phyloP scores from a whole-genome alignment of 352 stramenopile genomes.

The Chrysophaeum taylorii region DNA sequence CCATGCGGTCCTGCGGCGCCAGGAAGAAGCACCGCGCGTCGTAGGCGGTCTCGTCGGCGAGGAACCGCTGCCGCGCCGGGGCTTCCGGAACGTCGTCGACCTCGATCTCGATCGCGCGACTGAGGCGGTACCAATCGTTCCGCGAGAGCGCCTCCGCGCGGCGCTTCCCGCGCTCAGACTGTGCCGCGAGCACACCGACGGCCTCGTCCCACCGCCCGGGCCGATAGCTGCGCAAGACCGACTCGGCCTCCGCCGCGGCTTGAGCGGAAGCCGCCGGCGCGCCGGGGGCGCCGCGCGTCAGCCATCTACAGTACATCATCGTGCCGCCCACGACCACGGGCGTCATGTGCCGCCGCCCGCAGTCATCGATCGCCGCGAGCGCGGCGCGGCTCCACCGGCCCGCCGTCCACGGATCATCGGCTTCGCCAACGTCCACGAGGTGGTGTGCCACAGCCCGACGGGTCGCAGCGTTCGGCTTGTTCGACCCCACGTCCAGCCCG shows the following conservation, averaged over 20 bases:
- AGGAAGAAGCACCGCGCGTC: constrained; percentile 62
- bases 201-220: constrained; percentile 36
- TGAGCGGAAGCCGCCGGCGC: constrained; percentile 35
- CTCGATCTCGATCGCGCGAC: constrained; percentile 45
- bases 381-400: constrained; percentile 16
- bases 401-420: constrained; percentile 11
- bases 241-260: constrained; percentile 14
- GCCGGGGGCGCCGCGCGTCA: constrained; percentile 50
- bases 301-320: constrained; percentile 69
- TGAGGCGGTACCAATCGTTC: constrained; percentile 58
- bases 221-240: constrained; percentile 6
- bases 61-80: constrained; percentile 20
- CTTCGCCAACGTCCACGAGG: constrained; percentile 20
- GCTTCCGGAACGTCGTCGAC: constrained; percentile 33
- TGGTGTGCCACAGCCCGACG: constrained; percentile 44
- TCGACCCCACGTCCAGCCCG: constrained; percentile 58
- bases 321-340: constrained; percentile 62
- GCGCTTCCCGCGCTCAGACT: constrained; percentile 33
- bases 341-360: constrained; percentile 31
- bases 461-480: constrained; percentile 52
- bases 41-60: constrained; percentile 32
- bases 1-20: constrained; percentile 49
- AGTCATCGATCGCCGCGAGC: constrained; percentile 31
- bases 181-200: constrained; percentile 33
- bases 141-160: constrained; percentile 29